Base-by-base conservation (phyloP, 2,329 filamentous ascomycete genomes). In the Scytalidium lignicola region DNA sequence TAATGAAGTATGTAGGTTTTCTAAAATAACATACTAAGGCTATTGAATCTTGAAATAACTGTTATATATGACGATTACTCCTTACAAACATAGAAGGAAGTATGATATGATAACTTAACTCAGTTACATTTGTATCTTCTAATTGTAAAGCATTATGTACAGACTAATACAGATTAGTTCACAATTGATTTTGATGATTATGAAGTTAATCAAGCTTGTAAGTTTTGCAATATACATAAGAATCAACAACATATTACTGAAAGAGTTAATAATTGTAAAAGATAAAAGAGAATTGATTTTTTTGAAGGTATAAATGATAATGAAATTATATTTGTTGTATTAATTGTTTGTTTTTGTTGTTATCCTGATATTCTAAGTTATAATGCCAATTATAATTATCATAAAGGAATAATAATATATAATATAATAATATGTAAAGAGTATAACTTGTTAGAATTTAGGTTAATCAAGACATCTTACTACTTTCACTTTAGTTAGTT, bases 21-120 rank as follows among this genome's bases (percentile, higher is more conserved):
- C 41, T n/a, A 43, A 43, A 23, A 23, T 43, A 23, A 23, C 41
- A 15, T 20, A 43, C 41, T 37, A 47, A 44, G 2, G 21, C n/a
- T 41, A 32, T 44, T 17, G 17, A 32, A 41, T 44, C 17, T 20
- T 40, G n/a, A 12, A 44, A 45, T 19, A 44, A 43, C 18, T 43
- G 17, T 20, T 37, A n/a, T 13, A 37, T 37, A 37, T 37, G n/a
- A 37, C n/a, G 32, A n/a, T 37, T 13, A 37, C n/a, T 37, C 15
- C 32, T 13, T 37, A 17, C 10, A 17, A 37, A 37, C n/a, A n/a
- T 9, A 37, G n/a, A 37, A 15, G n/a, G n/a, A 17, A 37, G 32
- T 37, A 37, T 37, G 15, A 37, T n/a, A 37, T 13, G n/a, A n/a
- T n/a, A n/a, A 5, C 32, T n/a, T n/a, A 37, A 37, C 32, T 37